phyloP scores from a whole-genome alignment of 129 eudicot species.

The Oenanthe sinensis region DNA sequence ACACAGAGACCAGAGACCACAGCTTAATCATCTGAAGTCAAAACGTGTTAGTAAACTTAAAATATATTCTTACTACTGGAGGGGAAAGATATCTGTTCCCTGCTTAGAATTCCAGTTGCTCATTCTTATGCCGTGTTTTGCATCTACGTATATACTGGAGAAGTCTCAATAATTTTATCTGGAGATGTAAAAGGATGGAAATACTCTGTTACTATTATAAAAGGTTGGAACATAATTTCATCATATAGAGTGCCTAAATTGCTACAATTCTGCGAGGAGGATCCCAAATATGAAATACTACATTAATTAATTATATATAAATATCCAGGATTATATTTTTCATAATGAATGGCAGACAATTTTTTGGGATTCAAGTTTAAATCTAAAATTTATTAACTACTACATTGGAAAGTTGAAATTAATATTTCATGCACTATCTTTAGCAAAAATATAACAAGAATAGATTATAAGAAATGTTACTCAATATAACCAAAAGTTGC shows the following conservation, averaged over 20 bases:
- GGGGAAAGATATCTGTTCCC: not conserved
- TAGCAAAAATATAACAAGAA: not conserved
- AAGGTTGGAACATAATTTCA: too few species aligned
- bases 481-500: not conserved
- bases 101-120: not conserved
- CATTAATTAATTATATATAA: too few species aligned
- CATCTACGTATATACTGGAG: not conserved
- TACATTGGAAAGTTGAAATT: too few species aligned
- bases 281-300: too few species aligned
- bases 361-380: too few species aligned
- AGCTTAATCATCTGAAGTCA: not conserved
- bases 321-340: too few species aligned
- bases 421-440: not conserved
- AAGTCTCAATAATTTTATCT: not conserved
- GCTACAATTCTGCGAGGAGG: too few species aligned
- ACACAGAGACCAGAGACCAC: not conserved
- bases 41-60: not conserved
- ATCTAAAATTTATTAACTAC: too few species aligned
- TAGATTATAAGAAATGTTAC: not conserved
- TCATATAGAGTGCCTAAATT: too few species aligned
- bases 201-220: not conserved
- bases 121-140: not conserved
- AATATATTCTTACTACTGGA: not conserved
- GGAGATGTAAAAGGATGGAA: not conserved
- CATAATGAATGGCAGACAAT: not conserved